Percentiles rank a stretch among this genome's conserved stretches.
phyloP scores from a whole-genome alignment of 1,284 basidiomycete genomes.

The Trametes versicolor region DNA sequence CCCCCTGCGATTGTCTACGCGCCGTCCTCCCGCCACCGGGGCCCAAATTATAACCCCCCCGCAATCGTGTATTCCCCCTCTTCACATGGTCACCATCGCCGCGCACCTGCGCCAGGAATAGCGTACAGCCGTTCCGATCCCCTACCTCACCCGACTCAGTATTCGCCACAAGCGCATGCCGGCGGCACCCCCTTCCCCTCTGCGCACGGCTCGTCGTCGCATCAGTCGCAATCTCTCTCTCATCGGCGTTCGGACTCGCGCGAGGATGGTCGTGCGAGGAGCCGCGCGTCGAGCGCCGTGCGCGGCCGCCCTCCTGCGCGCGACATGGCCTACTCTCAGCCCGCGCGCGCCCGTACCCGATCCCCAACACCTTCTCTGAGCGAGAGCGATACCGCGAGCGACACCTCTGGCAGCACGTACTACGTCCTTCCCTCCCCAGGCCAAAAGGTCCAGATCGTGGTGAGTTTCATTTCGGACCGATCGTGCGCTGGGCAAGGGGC shows the following conservation, averaged over 20 bases:
- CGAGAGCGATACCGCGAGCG: slow-evolving; percentile 54
- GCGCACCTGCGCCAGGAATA: slow-evolving; percentile 40
- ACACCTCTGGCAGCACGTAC: slow-evolving; percentile 72
- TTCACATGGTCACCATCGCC: slow-evolving; percentile 33
- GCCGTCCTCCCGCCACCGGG: slow-evolving; percentile 43
- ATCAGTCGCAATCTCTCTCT: slow-evolving; percentile 26
- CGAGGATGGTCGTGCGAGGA: slow-evolving; percentile 23
- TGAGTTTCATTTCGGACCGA: slow-evolving; percentile 51
- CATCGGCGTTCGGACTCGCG: slow-evolving; percentile 26
- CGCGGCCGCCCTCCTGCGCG: slow-evolving; percentile 33
- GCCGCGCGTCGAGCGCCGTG: slow-evolving; percentile 21
- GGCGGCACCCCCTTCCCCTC: slow-evolving; percentile 31
- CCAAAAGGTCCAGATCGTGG: slow-evolving; percentile 76
- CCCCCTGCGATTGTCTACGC: slow-evolving; percentile 49
- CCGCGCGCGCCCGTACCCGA: slow-evolving; percentile 28
- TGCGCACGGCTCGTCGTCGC: slow-evolving; percentile 32
- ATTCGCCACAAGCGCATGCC: slow-evolving; percentile 27
- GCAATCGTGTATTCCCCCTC: slow-evolving; percentile 45
- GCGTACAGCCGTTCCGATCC: slow-evolving; percentile 45
- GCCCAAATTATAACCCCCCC: slow-evolving; percentile 45
- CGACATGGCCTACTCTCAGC: slow-evolving; percentile 22
- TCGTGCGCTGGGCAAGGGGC: slow-evolving; percentile 23
- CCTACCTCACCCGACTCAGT: slow-evolving; percentile 36
- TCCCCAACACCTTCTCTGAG: slow-evolving; percentile 35
- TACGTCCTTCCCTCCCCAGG: slow-evolving; percentile 73